Base-by-base conservation (phyloP, 169 alveolate species). In the Eimeria praecox region DNA sequence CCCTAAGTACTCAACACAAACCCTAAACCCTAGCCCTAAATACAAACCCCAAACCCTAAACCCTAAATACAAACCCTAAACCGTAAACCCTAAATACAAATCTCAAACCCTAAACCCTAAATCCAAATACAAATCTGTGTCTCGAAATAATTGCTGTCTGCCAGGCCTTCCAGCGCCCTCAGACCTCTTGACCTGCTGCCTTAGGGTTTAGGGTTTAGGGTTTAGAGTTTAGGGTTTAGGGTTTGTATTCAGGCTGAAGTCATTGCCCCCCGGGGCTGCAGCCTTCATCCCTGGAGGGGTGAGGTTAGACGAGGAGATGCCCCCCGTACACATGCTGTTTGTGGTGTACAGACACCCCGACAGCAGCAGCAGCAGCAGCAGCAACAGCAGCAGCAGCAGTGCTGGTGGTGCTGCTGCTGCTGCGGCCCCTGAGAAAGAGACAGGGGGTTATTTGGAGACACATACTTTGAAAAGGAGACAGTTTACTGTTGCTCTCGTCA, bases 401-500 rank as follows among this genome's bases (percentile, higher is more conserved):
- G n/a, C 54, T 2, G 80, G 59, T 0, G 80, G 27, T 12, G 75
- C 92, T 56, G 78, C 80, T 56, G 92, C 92, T 12, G 92, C 3
- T 16, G 92, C 59, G 6, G 75, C 44, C 20, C 20, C 38, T 5
- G 92, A 20, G 8, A 80, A 44, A 24, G 82, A 20, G 12, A 83
- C 66, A 78, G 80, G 52, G 27, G 78, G 46, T 16, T 87, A 82
- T 24, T 44, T 80, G 71, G 90, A 80, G n/a, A 62, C 49, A 5
- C 90, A 80, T 5, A 10, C 33, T 30, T 10, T 4, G 1, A 80
- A 22, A 35, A 9, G 52, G 71, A 54, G 90, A 62, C 49, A 62
- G 64, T 96, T 87, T 42, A 59, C 96, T 42, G 95, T 96, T 69
- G 89, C 97, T 16, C 78, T 96, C 56, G 66, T 96, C 49, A 96